Evolutionary conservation across 2,329 filamentous ascomycete species (phyloP).

Genomic region (Penicillium sp.): DNA sequence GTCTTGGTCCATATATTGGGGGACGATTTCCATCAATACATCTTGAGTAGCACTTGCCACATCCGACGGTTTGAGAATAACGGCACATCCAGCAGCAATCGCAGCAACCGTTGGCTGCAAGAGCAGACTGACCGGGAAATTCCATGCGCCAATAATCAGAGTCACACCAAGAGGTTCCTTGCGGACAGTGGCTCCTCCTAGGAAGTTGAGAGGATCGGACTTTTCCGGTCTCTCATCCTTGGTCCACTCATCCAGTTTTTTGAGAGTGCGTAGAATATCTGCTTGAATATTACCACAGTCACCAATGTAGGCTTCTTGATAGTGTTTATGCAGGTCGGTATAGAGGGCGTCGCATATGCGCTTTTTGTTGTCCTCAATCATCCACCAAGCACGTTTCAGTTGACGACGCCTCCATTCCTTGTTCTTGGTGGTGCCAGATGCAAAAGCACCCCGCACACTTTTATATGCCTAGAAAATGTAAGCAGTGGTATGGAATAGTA

Average conservation of each 20-base stretch:
- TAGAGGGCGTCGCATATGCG: conserved; percentile 17
- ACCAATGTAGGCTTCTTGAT: conserved; percentile 16
- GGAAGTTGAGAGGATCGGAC: conserved; percentile 30
- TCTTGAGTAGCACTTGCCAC: conserved; percentile 36
- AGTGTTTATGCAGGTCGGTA: conserved; percentile 18
- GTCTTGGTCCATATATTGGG: conserved; percentile 45
- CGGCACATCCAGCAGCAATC: conserved; percentile 46
- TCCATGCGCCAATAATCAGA: conserved; percentile 51
- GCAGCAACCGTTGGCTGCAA: conserved; percentile 46
- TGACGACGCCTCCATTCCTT: conserved; percentile 21
- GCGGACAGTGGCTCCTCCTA: conserved; percentile 37
- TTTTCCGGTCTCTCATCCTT: conserved; percentile 34
- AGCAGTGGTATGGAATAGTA: not conserved
- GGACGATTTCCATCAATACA: conserved; percentile 42
- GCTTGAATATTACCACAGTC: conserved; percentile 27
- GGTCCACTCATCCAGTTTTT: conserved; percentile 44
- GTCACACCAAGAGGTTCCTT: conserved; percentile 48
- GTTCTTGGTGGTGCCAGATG: conserved; percentile 14
- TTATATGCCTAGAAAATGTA: conserved; percentile 16
- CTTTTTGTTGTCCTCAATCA: conserved; percentile 24
- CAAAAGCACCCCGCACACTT: conserved; percentile 14
- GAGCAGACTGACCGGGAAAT: conserved; percentile 45
- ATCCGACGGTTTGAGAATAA: conserved; percentile 50
- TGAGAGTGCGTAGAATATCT: conserved; percentile 41
- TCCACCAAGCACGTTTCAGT: conserved; percentile 24